Conservation (phyloP, 306 rosid species). For the Lagenaria siceraria region DNA sequence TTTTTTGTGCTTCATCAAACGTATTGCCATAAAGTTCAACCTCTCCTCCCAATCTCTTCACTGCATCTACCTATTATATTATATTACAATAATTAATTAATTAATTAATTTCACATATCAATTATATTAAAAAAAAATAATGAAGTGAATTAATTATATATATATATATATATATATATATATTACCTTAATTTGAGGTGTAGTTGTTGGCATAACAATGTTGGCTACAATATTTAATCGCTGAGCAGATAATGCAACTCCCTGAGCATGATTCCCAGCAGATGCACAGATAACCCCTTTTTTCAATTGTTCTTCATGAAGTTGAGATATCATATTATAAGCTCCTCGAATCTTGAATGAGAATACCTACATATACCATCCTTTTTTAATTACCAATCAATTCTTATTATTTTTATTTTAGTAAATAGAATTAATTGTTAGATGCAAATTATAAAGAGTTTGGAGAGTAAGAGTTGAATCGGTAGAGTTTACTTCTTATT, state of each 20-base stretch:
- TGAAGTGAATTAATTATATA: too few relatives aligned
- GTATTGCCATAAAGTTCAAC: constrained; percentile 67
- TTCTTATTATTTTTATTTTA: too few relatives aligned
- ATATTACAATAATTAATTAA: too few relatives aligned
- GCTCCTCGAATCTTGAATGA: constrained; percentile 96
- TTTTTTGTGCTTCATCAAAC: constrained; percentile 71
- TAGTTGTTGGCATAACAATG: constrained; percentile 77
- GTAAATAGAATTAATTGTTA: too few relatives aligned
- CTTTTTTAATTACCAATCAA: too few relatives aligned
- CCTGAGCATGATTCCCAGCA: constrained; percentile 98
- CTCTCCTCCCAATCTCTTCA: constrained; percentile 54
- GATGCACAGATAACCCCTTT: constrained; percentile 86
- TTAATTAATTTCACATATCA: too few relatives aligned
- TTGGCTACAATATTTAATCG: constrained; percentile 45
- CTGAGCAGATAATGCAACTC: constrained; percentile 85
- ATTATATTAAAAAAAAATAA: too few relatives aligned
- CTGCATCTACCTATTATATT: constrained; percentile 36
- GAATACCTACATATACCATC: constrained; percentile 34
- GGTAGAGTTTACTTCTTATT: too few relatives aligned
- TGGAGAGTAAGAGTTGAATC: too few relatives aligned
- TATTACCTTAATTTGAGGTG: constrained; percentile 92
- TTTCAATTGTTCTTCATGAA: constrained; percentile 38
- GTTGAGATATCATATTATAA: constrained; percentile 87
- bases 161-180: too few relatives aligned
- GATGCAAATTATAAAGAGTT: too few relatives aligned